Evolutionary conservation across 371 early-diverging fungal species (phyloP).

Genomic region (Rozella allomycis): DNA sequence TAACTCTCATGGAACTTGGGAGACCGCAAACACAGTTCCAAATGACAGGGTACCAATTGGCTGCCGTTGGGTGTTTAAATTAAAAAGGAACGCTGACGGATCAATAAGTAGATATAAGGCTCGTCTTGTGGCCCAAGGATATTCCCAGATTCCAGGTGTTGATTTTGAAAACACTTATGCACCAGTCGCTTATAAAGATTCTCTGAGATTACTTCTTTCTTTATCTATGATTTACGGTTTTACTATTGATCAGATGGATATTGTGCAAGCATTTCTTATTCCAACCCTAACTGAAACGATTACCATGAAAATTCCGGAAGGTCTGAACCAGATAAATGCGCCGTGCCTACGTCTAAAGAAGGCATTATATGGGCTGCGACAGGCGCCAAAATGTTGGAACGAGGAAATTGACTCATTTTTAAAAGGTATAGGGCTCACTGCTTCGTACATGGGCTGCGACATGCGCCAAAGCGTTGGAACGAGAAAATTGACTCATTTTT

Average conservation of each 20-base stretch:
- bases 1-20: no score
- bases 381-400: no score
- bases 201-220: background rate
- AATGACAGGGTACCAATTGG: slow-evolving; percentile 2
- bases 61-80: slow-evolving; percentile 11
- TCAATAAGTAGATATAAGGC: slow-evolving; percentile 8
- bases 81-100: slow-evolving; percentile 9
- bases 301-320: slow-evolving; percentile 3
- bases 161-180: slow-evolving; percentile 9
- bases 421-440: no score
- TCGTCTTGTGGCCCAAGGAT: slow-evolving; percentile 11
- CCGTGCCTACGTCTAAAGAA: no score
- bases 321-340: no score
- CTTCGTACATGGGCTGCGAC: no score
- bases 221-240: background rate
- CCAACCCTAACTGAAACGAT: slow-evolving; percentile 2
- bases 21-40: no score
- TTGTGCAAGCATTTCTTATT: slow-evolving; percentile 2
- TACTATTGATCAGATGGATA: background rate
- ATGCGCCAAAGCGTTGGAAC: no score
- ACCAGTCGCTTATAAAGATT: slow-evolving; percentile 6
- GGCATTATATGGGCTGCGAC: no score
- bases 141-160: slow-evolving; percentile 7
- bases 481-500: no score
- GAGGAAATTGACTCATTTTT: no score